phyloP scores from a whole-genome alignment of 805 yeast species.

The Monosporozyma servazzii region DNA sequence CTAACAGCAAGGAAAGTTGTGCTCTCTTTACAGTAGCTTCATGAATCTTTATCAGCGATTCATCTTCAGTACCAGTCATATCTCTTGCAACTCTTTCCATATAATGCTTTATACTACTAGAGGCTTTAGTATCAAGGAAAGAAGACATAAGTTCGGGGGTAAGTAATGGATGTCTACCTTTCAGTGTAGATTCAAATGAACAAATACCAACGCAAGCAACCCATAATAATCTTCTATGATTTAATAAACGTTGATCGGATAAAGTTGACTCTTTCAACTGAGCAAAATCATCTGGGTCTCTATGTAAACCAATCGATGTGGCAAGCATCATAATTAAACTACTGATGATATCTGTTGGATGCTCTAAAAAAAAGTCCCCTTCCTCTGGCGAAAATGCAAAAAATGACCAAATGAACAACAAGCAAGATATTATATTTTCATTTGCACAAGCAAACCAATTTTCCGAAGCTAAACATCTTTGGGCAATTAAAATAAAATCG shows the following conservation, averaged over 20 bases:
- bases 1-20: constrained; percentile 17
- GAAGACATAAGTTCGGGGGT: constrained; percentile 11
- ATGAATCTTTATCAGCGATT: constrained; percentile 12
- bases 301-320: constrained; percentile 26
- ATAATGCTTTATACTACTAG: constrained; percentile 13
- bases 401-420: constrained; percentile 28
- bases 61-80: constrained; percentile 8
- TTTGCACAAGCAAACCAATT: constrained; percentile 27
- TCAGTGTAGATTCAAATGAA: constrained; percentile 24
- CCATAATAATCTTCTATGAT: constrained; percentile 28
- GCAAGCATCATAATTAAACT: constrained; percentile 25
- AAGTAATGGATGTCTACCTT: constrained; percentile 24
- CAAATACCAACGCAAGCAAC: constrained; percentile 18
- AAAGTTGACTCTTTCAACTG: constrained; percentile 13
- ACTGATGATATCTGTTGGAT: constrained; percentile 28
- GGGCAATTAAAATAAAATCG: constrained; percentile 21
- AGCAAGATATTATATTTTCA: constrained; percentile 25
- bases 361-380: constrained; percentile 28
- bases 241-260: constrained; percentile 16
- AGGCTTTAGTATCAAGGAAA: constrained; percentile 15
- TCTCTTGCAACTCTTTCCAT: constrained; percentile 17
- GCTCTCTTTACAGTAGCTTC: constrained; percentile 20
- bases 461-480: constrained; percentile 22
- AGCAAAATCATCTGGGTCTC: constrained; percentile 26
- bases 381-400: constrained; percentile 29